Conservation (phyloP, 352 stramenopile species). For the Pythium rishiriense region DNA sequence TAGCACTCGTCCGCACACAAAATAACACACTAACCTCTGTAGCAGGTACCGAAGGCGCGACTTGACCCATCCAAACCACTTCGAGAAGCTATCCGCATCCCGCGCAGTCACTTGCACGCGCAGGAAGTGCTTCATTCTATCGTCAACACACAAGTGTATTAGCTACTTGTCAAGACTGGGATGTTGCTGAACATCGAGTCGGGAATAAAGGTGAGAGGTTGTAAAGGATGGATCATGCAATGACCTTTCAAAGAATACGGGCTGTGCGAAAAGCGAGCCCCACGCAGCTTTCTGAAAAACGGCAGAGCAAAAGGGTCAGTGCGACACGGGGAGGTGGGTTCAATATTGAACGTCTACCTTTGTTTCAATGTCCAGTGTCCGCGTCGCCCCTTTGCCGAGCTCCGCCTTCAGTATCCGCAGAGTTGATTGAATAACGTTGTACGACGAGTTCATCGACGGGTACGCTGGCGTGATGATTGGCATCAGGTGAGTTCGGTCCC, state of each 20-base stretch:
- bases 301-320: too few relatives aligned
- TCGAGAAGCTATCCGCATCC: constrained; percentile 53
- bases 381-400: constrained; percentile 62
- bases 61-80: constrained; percentile 89
- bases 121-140: constrained; percentile 79
- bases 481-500: constrained; percentile 94
- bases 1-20: neutral
- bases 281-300: constrained; percentile 63
- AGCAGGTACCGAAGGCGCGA: constrained; percentile 83
- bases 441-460: constrained; percentile 97
- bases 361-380: constrained; percentile 79
- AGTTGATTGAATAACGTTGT: constrained; percentile 95
- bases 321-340: neutral
- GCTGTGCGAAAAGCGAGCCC: constrained; percentile 74
- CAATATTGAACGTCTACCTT: constrained; percentile 45
- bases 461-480: constrained; percentile 99
- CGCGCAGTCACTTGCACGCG: constrained; percentile 70
- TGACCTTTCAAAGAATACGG: constrained; percentile 79
- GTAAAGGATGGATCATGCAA: constrained; percentile 6
- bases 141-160: constrained; percentile 7
- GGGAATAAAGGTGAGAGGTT: neutral
- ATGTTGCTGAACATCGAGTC: neutral
- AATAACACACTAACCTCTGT: constrained; percentile 43
- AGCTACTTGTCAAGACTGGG: neutral
- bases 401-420: constrained; percentile 91